A percentile compares a stretch with the other conserved stretches of the same genome.
phyloP scores from a whole-genome alignment of 352 stramenopile genomes.

The Phytophthora pini region DNA sequence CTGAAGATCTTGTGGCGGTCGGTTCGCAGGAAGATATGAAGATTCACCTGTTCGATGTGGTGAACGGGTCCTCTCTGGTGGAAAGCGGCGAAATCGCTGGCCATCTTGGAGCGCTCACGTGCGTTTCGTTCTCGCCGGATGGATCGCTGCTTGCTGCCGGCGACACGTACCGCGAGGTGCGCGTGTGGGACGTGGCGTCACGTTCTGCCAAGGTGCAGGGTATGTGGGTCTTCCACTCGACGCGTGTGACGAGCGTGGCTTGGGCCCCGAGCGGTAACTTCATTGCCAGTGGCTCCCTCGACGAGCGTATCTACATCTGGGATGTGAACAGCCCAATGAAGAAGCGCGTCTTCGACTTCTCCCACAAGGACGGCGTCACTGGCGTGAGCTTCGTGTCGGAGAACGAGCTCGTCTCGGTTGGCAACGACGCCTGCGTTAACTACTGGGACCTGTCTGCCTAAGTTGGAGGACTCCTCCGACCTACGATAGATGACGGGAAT shows the following conservation, averaged over 20 bases:
- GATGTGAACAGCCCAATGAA: constrained; percentile 80
- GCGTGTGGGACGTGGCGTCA: constrained; percentile 87
- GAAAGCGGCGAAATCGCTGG: constrained; percentile 72
- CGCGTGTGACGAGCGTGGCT: constrained; percentile 92
- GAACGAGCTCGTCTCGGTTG: constrained; percentile 77
- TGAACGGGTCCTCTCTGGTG: constrained; percentile 63
- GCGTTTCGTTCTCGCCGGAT: constrained; percentile 86
- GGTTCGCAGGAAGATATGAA: constrained; percentile 87
- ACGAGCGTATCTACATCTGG: constrained; percentile 98
- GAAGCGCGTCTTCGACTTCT: constrained; percentile 77
- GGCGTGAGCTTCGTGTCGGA: constrained; percentile 77
- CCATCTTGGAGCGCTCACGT: constrained; percentile 79
- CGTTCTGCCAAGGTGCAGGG: constrained; percentile 89
- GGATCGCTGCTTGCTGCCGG: constrained; percentile 85
- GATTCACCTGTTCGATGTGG: constrained; percentile 87
- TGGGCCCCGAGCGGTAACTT: constrained; percentile 94
- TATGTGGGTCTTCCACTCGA: constrained; percentile 97
- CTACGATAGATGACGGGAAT: no score
- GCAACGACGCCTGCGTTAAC: constrained; percentile 86
- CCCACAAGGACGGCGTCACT: constrained; percentile 85
- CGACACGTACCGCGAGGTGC: constrained; percentile 90
- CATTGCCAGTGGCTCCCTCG: constrained; percentile 92
- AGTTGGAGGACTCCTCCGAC: background rate
- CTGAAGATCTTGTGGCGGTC: constrained; percentile 76
- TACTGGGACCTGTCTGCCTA: constrained; percentile 68